phyloP scores from a whole-genome alignment of 148 eudicot species.

The Salicornia ramosissima region DNA sequence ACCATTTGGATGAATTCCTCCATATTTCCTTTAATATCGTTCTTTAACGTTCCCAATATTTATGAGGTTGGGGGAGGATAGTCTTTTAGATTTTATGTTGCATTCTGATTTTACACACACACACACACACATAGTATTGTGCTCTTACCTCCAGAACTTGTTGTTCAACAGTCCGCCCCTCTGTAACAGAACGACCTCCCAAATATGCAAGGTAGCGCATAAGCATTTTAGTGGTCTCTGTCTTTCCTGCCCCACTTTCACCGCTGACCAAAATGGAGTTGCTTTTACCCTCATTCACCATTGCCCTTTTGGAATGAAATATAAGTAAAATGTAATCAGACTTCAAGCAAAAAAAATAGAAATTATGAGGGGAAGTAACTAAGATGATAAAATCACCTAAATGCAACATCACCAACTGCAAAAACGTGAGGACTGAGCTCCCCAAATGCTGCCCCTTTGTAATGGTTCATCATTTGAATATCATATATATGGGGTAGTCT shows the following conservation, averaged over 20 bases:
- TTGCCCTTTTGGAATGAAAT: constrained; percentile 52
- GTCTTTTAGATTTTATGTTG: not conserved
- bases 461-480: constrained; percentile 82
- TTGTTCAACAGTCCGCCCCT: constrained; percentile 91
- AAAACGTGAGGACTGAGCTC: constrained; percentile 93
- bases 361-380: not conserved
- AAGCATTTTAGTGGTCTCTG: constrained; percentile 95
- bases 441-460: constrained; percentile 82
- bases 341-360: constrained; percentile 14
- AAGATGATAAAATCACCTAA: constrained; percentile 45
- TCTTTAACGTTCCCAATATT: not conserved
- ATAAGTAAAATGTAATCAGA: constrained; percentile 11
- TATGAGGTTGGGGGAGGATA: not conserved
- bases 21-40: too few species aligned
- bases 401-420: constrained; percentile 88
- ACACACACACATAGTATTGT: too few species aligned
- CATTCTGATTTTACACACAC: not conserved
- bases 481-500: constrained; percentile 79
- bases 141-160: constrained; percentile 83
- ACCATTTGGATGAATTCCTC: not conserved
- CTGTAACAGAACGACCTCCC: constrained; percentile 85
- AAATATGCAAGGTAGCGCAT: constrained; percentile 92
- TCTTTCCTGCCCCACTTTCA: constrained; percentile 97
- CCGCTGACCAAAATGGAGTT: constrained; percentile 92
- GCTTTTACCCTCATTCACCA: constrained; percentile 84